Base-by-base conservation (phyloP, 179 eudicot genomes). In the Dionaea muscipula region DNA sequence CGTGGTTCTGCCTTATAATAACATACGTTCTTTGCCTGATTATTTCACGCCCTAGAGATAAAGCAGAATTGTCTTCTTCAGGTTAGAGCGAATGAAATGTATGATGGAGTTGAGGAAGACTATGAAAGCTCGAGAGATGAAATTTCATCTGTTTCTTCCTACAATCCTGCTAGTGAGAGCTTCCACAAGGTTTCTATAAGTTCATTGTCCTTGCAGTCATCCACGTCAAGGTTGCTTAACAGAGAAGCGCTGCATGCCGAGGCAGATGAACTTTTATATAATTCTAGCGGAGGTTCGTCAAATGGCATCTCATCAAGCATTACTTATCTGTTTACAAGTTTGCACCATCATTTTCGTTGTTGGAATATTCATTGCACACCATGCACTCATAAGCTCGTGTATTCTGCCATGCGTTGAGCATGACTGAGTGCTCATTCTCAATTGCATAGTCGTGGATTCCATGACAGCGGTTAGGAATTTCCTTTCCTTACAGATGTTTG, bases 101-200 rank as follows among this genome's bases (percentile, higher is more conserved):
- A 68, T 68, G 96, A 85, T 63, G 95, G 78, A 60, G 78, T 69
- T 67, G 95, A 85, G 70, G 99, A 93, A 67, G 96, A 79, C 48
- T 82, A 83, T 72, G 99, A 88, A 51, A 88, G 93, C 72, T 83
- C 85, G 26, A 79, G 82, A 61, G 99, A 88, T 66, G 96, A 93
- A 60, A 66, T 82, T 22, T 84, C 80, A 56, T 87, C 99, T 45
- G 79, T 91, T 55, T 91, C 99, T 69, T 91, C 99, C 23, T 79
- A 81, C 69, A 87, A 87, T 65, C 88, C 79, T 23, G 66, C 71
- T 53, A 84, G 79, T 68, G 93, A 73, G 51, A 86, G 76, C 52
- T 38, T 82, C 50, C 77, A 75, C 57, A 77, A 66, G 60, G 61
- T 84, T 37, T 84, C 88, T 65, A 84, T 96, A 49, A 84, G 96